phyloP scores from a whole-genome alignment of 305 asterid genomes.

The Fraxinus paxiana region DNA sequence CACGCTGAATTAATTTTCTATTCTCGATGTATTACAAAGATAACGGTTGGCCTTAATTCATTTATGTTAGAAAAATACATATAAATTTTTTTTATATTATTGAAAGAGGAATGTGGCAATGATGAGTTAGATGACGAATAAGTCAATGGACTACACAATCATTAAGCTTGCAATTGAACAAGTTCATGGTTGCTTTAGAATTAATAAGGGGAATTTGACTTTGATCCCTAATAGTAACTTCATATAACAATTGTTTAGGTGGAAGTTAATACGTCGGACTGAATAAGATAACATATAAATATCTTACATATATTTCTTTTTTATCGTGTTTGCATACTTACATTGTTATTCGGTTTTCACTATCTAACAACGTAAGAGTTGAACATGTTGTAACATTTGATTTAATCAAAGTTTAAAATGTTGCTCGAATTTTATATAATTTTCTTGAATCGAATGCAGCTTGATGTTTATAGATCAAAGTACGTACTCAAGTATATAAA shows the following conservation, averaged over 20 bases:
- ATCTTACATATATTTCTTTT: background rate
- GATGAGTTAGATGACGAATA: background rate
- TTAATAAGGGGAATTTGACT: background rate
- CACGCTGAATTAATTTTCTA: background rate
- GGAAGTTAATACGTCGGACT: background rate
- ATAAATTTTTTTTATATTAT: background rate
- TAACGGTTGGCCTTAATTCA: too few relatives aligned
- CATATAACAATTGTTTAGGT: background rate
- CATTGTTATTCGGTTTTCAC: background rate
- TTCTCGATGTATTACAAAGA: background rate
- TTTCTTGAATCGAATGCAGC: background rate
- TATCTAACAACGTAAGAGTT: background rate
- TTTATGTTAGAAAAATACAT: background rate
- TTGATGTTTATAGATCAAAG: background rate
- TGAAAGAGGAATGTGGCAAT: conserved; percentile 8
- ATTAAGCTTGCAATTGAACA: conserved; percentile 4
- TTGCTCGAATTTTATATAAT: background rate
- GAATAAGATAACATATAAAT: background rate
- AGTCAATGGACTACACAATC: background rate
- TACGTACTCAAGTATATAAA: background rate
- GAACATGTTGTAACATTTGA: background rate
- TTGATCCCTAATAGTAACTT: background rate
- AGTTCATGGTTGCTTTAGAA: background rate
- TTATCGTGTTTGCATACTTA: too few relatives aligned
- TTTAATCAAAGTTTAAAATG: background rate